Evolutionary conservation across 768 basidiomycete species (phyloP), one percentile per base, ranked within the genome.

Genomic region (Mycena pura): DNA sequence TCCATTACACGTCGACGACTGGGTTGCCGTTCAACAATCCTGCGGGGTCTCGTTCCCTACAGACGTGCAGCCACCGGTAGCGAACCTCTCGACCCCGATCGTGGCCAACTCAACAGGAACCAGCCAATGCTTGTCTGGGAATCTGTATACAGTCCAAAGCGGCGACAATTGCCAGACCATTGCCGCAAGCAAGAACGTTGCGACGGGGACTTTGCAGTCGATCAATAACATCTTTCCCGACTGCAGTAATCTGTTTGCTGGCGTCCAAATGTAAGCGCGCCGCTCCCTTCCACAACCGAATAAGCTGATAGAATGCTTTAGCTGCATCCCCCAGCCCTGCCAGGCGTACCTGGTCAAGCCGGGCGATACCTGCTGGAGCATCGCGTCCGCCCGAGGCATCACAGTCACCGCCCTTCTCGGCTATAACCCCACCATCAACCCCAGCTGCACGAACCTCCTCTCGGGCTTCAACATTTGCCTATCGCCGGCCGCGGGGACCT

Each of bases 141-240:
- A 44, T 27, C 21, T 24, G 17, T 56, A 56, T 45, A 56, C 54
- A 29, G 54, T 56, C 10, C 11, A 44, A 25, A 21, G 27, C 31
- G 54, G 54, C 25, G 54, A 56, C 25, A 41, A 56, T 29, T 28
- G 25, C 19, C 38, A 43, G 34, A 45, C 25, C 17, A 56, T 56
- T 46, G 38, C 54, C 14, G 54, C 34, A 6, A 41, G 40, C 40
- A 39, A 56, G 40, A 56, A 56, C 29, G 54, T 56, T 15, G 54
- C 54, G 21, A 56, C 54, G 24, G 54, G 54, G 11, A 56, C 54
- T 17, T 41, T 56, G 21, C 41, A 44, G 38, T 31, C 38, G 24
- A 28, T 56, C 28, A 56, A 56, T 24, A 41, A 38, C 21, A 49
- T 56, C 19, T 25, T 56, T 27, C 38, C 8, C 15, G 54, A 56